Base-by-base conservation (phyloP, 495 filamentous ascomycete genomes). In the Gamarada debralockiae region DNA sequence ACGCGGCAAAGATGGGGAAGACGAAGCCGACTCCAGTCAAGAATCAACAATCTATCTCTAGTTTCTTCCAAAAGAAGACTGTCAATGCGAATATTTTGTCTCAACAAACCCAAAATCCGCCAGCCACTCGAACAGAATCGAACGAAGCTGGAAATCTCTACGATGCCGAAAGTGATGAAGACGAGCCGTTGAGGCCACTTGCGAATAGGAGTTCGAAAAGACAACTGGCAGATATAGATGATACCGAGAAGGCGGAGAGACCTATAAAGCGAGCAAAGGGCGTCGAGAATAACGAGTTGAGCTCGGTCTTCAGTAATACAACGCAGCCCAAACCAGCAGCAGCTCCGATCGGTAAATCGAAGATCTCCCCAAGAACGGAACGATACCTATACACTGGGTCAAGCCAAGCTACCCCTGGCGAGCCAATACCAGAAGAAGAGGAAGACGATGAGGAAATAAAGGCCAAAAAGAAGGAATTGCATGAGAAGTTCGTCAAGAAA, bases 401-500 rank as follows among this genome's bases (percentile, higher is more conserved):
- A 7, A 59, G 53, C 36, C 60, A 66, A 34, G 34, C 41, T 14
- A 51, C 59, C n/a, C 48, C 55, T 17, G 48, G 62, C 7, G 53
- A 56, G 3, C 53, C 54, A 12, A 64, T 63, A 17, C 71, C 76
- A 0, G 76, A 82, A 3, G 70, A 70, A 14, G 72, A 75, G 3
- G 79, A 81, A 13, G 76, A 77, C 50, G 66, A 63, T 5, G 67
- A 59, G 23, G 60, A 45, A 0, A 61, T 64, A 15, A 77, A 61
- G 59, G 67, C 64, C 24, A 67, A 71, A 50, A 90, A 82, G 60
- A 81, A 88, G 56, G 83, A 79, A 48, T 72, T 96, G 17, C 93
- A 96, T 63, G 74, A 84, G 56, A 86, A 87, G 54, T 98, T 97
- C 60, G 84, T 97, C 15, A 87, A 89, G 72, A 95, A 89, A 62